Conservation (phyloP, 495 filamentous ascomycete genomes). For the Aspergillus bridgeri region DNA sequence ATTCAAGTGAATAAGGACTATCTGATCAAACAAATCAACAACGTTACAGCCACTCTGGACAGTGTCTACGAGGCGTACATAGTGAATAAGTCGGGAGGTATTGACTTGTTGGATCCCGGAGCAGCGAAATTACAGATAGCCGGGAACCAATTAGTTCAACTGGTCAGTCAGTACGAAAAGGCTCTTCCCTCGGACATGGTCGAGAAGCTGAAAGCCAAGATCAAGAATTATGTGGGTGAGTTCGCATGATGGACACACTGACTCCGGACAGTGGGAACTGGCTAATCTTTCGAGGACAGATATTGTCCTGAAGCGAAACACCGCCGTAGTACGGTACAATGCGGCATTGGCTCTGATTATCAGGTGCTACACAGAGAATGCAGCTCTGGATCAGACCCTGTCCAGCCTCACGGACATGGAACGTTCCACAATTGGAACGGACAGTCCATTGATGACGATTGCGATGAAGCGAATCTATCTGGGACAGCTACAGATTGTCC, state of each 20-base stretch:
- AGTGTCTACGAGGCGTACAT: neutral
- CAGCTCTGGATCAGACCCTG: neutral
- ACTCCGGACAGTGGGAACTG: no score
- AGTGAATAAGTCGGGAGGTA: neutral
- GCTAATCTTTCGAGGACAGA: neutral
- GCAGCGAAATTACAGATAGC: neutral
- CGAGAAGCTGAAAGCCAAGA: neutral
- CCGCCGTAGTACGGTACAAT: neutral
- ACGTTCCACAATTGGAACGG: neutral
- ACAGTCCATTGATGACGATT: neutral
- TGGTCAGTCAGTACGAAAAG: neutral
- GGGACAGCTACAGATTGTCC: neutral
- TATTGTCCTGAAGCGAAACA: neutral
- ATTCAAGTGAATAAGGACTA: neutral
- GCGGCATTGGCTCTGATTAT: neutral
- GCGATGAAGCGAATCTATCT: neutral
- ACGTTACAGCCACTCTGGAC: neutral
- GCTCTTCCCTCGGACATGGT: neutral
- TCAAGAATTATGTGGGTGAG: neutral
- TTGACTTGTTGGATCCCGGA: neutral
- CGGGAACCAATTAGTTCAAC: neutral
- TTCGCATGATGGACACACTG: neutral
- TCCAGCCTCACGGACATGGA: neutral
- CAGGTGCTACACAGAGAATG: neutral
- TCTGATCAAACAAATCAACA: neutral